Evolutionary conservation across 352 stramenopile genomes (phyloP).

Genomic region (Elongisporangium prolatum): DNA sequence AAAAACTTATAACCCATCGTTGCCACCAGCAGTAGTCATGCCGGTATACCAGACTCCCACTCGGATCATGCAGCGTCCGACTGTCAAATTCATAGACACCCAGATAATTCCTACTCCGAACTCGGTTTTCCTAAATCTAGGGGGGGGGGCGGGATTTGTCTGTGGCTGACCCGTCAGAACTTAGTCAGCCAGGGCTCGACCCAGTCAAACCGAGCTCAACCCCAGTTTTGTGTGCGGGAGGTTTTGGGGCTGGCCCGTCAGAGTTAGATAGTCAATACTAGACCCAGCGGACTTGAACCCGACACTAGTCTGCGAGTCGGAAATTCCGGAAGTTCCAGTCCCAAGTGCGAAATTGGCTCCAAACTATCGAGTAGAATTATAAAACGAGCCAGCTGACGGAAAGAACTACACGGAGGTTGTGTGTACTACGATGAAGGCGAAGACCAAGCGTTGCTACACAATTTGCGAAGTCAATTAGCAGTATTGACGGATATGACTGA

Average conservation of each 20-base stretch:
- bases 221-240: no score
- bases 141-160: no score
- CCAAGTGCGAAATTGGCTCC: no score
- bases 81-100: not conserved
- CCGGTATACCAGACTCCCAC: not conserved
- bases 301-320: no score
- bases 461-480: constrained; percentile 4
- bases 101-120: not conserved
- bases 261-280: no score
- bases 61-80: not conserved
- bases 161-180: no score
- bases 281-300: no score
- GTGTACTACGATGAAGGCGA: constrained; percentile 8
- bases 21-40: not conserved
- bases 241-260: no score
- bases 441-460: constrained; percentile 7
- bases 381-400: no score
- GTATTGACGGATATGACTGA: constrained; percentile 7
- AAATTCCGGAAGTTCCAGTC: no score
- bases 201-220: not conserved
- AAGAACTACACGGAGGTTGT: not conserved
- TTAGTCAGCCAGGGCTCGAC: not conserved
- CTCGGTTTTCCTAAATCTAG: not conserved
- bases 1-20: not conserved
- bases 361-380: no score